Conservation (phyloP, 164 flowering plant species). For the Hamamelis virginiana region DNA sequence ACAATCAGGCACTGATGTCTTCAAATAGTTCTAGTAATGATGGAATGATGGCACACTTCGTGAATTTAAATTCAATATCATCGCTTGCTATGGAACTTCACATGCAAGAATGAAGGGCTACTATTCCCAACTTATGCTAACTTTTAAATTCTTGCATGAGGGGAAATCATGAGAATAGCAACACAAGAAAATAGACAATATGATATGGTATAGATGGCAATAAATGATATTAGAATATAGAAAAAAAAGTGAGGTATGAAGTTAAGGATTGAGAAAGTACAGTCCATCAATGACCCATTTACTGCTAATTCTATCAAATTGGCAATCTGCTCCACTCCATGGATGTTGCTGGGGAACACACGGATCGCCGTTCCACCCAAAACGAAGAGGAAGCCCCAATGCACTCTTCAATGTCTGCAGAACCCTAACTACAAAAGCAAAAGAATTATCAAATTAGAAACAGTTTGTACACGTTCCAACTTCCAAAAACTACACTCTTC, state of each 20-base stretch:
- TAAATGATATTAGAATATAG: not conserved
- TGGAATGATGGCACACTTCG: not conserved
- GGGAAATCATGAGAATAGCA: not conserved
- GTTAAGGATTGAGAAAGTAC: slow-evolving; percentile 45
- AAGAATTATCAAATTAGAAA: slow-evolving; percentile 20
- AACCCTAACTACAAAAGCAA: slow-evolving; percentile 55
- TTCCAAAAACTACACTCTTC: not conserved
- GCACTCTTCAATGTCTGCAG: slow-evolving; percentile 67
- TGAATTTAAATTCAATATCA: not conserved
- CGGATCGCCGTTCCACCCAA: slow-evolving; percentile 99
- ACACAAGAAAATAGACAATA: not conserved
- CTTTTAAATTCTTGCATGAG: not conserved
- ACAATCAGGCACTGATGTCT: not conserved
- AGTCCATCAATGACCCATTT: slow-evolving; percentile 96
- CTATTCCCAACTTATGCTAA: not conserved
- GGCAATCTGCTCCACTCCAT: slow-evolving; percentile 97
- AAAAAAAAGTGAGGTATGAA: not conserved
- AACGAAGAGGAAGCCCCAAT: slow-evolving; percentile 81
- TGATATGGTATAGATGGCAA: not conserved
- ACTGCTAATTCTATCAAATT: slow-evolving; percentile 42
- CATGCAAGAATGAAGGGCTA: not conserved
- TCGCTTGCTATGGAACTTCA: too few relatives aligned
- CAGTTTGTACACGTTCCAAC: not conserved
- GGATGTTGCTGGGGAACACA: slow-evolving; percentile 99
- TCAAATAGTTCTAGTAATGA: not conserved